Base-by-base conservation (phyloP, 768 basidiomycete genomes). In the Leccinum obscurum region DNA sequence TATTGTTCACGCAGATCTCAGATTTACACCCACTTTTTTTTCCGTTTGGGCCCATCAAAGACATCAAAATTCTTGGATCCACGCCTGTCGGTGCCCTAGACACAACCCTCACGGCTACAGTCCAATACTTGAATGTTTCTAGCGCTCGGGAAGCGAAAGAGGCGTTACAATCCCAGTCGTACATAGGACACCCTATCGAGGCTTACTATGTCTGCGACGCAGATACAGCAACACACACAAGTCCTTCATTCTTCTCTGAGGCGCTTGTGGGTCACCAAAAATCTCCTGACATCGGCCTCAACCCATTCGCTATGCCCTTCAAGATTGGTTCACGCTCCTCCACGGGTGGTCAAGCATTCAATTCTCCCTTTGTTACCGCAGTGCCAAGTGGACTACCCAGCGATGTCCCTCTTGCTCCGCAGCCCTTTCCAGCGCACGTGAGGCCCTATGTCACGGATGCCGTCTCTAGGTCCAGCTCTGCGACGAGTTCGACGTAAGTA, bases 21-120 rank as follows among this genome's bases (percentile, higher is more conserved):
- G 90, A 92, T 67, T 72, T 91, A 63, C 81, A 88, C 54, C 89
- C 89, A n/a, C 77, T 92, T 41, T 81, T 92, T 60, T 83, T 78
- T 71, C 90, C 90, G 24, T 92, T 86, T 67, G 90, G 90, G 14
- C 75, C 78, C 32, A 83, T 90, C 69, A 85, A 85, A 67, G 82
- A 82, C 56, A 79, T 91, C 56, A 82, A 83, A 63, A 79, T 79
- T 44, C 60, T 87, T 13, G 73, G 79, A 34, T 52, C 70, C 39
- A 64, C 59, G 28, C 69, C 78, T n/a, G 70, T 69, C 41, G 74
- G 76, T 35, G 34, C 64, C 7, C 64, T 72, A 34, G 64, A 74
- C 56, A 78, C 77, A 53, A 80, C 78, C 41, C 77, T 83, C 37
- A 81, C 85, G 28, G 87, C 81, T 56, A 65, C 85, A 26, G 88